These are phyloP conservation scores for Ramaria rubella DNA, from an alignment of 768 basidiomycete genomes.

Conservation along the genomic window DNA sequence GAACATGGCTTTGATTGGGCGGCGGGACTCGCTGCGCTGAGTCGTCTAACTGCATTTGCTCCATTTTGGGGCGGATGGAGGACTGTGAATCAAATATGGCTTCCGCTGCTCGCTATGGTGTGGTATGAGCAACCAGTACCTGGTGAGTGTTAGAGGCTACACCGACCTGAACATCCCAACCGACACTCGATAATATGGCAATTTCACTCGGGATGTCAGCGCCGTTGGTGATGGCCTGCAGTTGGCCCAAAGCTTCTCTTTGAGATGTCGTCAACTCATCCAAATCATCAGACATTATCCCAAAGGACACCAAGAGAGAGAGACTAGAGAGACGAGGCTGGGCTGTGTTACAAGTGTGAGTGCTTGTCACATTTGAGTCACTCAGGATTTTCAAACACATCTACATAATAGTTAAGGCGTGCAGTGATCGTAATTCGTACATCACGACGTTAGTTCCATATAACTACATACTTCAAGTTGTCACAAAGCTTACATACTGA, in stretches of 20 bases:
- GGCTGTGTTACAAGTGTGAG: no score
- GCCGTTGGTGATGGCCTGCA: conserved; percentile 52
- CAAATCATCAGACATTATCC: background rate
- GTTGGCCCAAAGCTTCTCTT: conserved; percentile 30
- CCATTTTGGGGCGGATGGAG: conserved; percentile 19
- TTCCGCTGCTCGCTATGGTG: conserved; percentile 50
- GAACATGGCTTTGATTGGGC: conserved; percentile 12
- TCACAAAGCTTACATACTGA: no score
- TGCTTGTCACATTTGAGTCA: no score
- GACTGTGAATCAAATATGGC: conserved; percentile 42
- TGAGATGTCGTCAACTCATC: conserved; percentile 15
- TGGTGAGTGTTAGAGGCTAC: background rate
- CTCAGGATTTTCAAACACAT: no score
- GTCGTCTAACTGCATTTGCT: conserved; percentile 49
- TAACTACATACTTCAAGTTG: no score
- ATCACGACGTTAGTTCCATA: no score
- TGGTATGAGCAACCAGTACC: background rate
- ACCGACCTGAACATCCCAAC: conserved; percentile 66
- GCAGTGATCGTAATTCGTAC: no score
- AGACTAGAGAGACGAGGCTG: no score
- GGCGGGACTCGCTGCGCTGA: conserved; percentile 31
- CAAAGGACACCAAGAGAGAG: no score
- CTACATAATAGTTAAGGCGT: no score
- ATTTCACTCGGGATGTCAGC: conserved; percentile 53
- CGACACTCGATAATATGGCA: conserved; percentile 52